A percentile compares a stretch with the other conserved stretches of the same genome.
phyloP scores from a whole-genome alignment of 148 eudicot species.

The Heliamphora exappendiculata region DNA sequence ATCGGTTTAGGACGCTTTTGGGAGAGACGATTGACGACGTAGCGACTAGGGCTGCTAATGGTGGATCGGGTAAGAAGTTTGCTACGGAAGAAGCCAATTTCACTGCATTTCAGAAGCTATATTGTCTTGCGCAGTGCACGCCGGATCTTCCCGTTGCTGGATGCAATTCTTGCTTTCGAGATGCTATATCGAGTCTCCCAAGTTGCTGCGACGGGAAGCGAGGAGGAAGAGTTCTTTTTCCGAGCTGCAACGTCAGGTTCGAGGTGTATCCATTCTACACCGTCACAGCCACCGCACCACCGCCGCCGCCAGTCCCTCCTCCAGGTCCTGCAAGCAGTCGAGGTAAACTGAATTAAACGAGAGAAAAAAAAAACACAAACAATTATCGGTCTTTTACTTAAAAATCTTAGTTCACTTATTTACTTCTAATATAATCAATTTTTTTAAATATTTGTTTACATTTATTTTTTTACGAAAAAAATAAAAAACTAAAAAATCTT shows the following conservation, averaged over 20 bases:
- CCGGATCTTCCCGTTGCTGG: slow-evolving; percentile 21
- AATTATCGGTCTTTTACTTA: too few species aligned
- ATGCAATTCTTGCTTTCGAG: slow-evolving; percentile 19
- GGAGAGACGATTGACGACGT: background rate
- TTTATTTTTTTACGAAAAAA: too few species aligned
- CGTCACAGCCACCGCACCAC: background rate
- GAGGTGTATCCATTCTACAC: background rate
- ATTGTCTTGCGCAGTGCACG: slow-evolving; percentile 31
- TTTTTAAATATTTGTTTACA: too few species aligned
- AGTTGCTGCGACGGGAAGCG: slow-evolving; percentile 4
- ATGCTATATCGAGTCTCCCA: background rate
- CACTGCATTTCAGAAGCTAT: slow-evolving; percentile 6
- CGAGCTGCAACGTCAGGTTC: slow-evolving; percentile 1
- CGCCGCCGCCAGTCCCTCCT: background rate
- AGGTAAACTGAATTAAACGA: too few species aligned
- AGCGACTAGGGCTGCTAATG: background rate
- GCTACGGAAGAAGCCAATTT: slow-evolving; percentile 18
- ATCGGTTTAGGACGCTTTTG: slow-evolving; percentile 2
- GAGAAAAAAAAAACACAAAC: too few species aligned
- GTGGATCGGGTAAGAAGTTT: background rate
- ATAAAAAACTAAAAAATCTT: too few species aligned
- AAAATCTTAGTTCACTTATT: too few species aligned
- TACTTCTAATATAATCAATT: too few species aligned
- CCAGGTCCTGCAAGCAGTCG: background rate
- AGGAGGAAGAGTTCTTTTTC: background rate